Conservation (phyloP, 106 monocot species). For the Iris macrosiphon region DNA sequence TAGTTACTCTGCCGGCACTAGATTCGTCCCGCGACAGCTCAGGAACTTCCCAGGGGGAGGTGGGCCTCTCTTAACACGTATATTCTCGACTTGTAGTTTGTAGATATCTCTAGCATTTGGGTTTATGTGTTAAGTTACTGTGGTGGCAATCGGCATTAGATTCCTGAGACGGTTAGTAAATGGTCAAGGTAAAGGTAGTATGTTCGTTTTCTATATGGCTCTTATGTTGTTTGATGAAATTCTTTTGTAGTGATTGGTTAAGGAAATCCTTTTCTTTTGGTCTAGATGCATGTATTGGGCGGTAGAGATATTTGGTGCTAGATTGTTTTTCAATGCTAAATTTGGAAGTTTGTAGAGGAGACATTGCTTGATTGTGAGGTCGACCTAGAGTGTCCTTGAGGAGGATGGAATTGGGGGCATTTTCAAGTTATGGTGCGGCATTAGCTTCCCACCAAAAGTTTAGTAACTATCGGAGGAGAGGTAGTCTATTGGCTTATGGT, state of each 20-base stretch:
- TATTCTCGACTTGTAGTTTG: too few relatives aligned
- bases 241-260: too few relatives aligned
- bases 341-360: conserved; percentile 11
- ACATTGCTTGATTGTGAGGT: conserved; percentile 9
- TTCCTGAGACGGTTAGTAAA: too few relatives aligned
- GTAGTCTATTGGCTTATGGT: neutral
- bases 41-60: too few relatives aligned
- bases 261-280: too few relatives aligned
- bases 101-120: too few relatives aligned
- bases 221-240: too few relatives aligned
- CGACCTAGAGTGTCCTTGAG: conserved; percentile 3
- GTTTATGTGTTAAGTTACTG: too few relatives aligned
- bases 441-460: conserved; percentile 16
- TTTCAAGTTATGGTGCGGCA: conserved; percentile 2
- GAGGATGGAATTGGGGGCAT: neutral
- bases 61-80: too few relatives aligned
- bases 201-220: too few relatives aligned
- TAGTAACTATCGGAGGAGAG: conserved; percentile 14
- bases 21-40: neutral
- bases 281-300: neutral
- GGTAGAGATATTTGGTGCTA: neutral
- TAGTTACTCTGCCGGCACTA: neutral
- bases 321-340: neutral
- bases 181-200: too few relatives aligned
- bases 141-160: too few relatives aligned